These are phyloP conservation scores for Crithidia acanthocephali DNA, from an alignment of 208 protist genomes.

Conservation along the genomic window DNA sequence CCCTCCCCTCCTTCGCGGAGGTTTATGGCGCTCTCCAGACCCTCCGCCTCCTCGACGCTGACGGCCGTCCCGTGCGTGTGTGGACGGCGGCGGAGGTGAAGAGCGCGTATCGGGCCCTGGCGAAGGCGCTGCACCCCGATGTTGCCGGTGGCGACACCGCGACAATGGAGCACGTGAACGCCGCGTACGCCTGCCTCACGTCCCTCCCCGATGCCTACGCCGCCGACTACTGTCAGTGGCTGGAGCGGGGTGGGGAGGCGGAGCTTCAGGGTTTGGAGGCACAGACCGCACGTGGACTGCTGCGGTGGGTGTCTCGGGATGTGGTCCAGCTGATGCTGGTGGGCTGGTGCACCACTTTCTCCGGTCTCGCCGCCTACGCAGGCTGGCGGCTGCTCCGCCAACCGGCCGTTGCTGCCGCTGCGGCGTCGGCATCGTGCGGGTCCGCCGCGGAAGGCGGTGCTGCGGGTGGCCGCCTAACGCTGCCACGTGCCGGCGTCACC, in stretches of 20 bases:
- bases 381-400: slow-evolving; percentile 13
- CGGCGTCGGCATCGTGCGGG: background rate
- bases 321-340: slow-evolving; percentile 39
- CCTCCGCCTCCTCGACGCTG: slow-evolving; percentile 27
- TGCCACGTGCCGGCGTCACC: slow-evolving; percentile 14
- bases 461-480: slow-evolving; percentile 1
- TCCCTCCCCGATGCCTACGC: slow-evolving; percentile 8
- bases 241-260: slow-evolving; percentile 31
- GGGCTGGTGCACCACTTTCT: slow-evolving; percentile 32
- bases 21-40: slow-evolving; percentile 24
- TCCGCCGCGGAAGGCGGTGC: background rate
- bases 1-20: slow-evolving; percentile 22
- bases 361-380: slow-evolving; percentile 12
- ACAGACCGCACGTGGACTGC: slow-evolving; percentile 1
- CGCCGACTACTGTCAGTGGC: slow-evolving; percentile 30
- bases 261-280: slow-evolving; percentile 1
- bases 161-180: slow-evolving; percentile 54
- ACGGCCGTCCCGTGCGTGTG: slow-evolving; percentile 16
- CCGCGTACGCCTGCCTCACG: slow-evolving; percentile 36
- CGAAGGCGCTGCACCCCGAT: slow-evolving; percentile 47
- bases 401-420: background rate
- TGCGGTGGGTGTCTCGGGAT: slow-evolving; percentile 15
- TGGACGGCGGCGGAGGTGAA: slow-evolving; percentile 47
- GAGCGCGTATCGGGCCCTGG: slow-evolving; percentile 41
- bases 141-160: slow-evolving; percentile 33